Conservation (phyloP, 208 protist species). For the Wallacemonas sp. region DNA sequence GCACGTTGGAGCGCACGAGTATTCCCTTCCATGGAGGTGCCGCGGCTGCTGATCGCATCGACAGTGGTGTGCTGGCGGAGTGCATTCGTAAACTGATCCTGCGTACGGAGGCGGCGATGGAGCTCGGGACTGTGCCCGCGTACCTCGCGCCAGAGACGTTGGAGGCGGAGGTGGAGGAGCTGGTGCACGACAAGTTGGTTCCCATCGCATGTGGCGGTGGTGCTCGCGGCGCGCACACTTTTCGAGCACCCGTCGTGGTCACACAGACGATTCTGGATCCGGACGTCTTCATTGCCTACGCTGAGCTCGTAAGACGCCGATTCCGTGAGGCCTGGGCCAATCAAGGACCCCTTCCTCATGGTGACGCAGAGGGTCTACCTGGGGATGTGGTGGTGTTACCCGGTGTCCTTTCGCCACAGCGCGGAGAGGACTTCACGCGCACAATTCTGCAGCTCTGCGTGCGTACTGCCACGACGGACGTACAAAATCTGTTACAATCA, state of each 20-base stretch:
- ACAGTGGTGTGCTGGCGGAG: background rate
- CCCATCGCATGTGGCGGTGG: background rate
- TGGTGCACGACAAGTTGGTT: slow-evolving; percentile 10
- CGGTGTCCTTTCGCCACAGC: slow-evolving; percentile 7
- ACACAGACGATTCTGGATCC: slow-evolving; percentile 11
- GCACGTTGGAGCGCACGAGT: background rate
- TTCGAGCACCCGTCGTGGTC: slow-evolving; percentile 3
- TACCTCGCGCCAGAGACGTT: background rate
- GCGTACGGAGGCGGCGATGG: background rate
- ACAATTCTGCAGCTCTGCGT: slow-evolving; percentile 9
- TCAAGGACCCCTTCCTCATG: too few relatives aligned
- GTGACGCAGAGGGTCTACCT: too few relatives aligned
- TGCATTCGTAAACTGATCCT: background rate
- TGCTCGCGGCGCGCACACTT: background rate
- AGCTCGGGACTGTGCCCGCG: slow-evolving; percentile 6
- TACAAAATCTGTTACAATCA: background rate
- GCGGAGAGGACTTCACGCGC: slow-evolving; percentile 12
- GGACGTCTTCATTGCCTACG: slow-evolving; percentile 13
- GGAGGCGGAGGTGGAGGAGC: slow-evolving; percentile 1
- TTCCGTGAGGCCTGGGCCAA: background rate
- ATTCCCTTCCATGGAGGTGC: background rate
- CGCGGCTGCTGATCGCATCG: background rate
- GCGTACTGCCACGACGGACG: slow-evolving; percentile 2
- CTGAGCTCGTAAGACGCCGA: background rate
- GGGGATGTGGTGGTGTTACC: slow-evolving; percentile 15